Evolutionary conservation across 257 asterid species (phyloP).

Genomic region (Lantana camara): DNA sequence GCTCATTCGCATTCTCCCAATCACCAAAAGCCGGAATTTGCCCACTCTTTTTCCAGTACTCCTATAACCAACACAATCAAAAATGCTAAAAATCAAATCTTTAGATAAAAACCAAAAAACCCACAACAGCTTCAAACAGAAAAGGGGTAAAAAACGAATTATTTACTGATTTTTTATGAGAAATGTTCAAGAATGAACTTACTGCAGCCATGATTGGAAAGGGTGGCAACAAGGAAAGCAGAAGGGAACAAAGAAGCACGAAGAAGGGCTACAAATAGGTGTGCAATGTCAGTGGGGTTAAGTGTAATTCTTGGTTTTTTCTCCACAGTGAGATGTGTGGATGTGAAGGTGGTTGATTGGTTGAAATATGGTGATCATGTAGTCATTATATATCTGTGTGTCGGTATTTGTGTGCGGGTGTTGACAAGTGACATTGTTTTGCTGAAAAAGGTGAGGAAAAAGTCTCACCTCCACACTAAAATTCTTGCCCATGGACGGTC

Average conservation of each 20-base stretch:
- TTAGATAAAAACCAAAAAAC: no score
- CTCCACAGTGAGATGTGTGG: slow-evolving; percentile 21
- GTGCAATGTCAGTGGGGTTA: slow-evolving; percentile 17
- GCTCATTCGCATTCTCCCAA: slow-evolving; percentile 68
- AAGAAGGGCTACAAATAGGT: not conserved
- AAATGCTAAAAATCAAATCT: not conserved
- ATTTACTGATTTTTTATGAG: no score
- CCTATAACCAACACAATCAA: slow-evolving; percentile 20
- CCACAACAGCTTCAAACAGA: not conserved
- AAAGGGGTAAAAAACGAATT: not conserved
- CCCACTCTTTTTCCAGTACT: slow-evolving; percentile 53
- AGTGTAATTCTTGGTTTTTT: slow-evolving; percentile 16
- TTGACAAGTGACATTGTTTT: slow-evolving; percentile 26
- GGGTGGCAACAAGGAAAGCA: not conserved
- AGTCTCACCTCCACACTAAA: slow-evolving; percentile 7
- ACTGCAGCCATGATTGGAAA: slow-evolving; percentile 35
- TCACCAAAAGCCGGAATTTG: slow-evolving; percentile 79
- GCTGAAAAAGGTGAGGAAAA: not conserved
- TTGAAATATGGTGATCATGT: slow-evolving; percentile 3
- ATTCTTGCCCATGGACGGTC: slow-evolving; percentile 1
- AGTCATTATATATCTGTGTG: not conserved
- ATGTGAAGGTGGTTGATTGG: slow-evolving; percentile 21
- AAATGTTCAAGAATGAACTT: no score
- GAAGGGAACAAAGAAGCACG: not conserved
- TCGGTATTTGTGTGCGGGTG: slow-evolving; percentile 3